These are phyloP conservation scores for Lipomyces sp. DNA, from an alignment of 805 yeast species.

Conservation along the genomic window DNA sequence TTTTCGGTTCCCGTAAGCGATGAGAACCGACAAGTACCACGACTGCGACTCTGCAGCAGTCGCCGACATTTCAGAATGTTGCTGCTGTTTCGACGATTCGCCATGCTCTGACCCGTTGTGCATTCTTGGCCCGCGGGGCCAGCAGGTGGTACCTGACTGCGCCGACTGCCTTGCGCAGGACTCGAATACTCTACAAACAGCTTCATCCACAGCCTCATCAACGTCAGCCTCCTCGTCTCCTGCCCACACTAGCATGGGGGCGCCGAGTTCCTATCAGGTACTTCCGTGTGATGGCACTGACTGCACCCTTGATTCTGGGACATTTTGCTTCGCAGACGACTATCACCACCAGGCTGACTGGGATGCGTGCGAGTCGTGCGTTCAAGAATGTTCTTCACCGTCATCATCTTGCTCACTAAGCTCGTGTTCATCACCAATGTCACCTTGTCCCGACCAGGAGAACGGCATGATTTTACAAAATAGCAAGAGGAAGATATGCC, in stretches of 20 bases:
- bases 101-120: constrained; percentile 5
- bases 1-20: too few species aligned
- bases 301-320: constrained; percentile 10
- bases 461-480: too few species aligned
- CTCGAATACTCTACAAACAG: too few species aligned
- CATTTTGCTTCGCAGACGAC: too few species aligned
- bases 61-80: too few species aligned
- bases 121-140: neutral
- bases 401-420: neutral
- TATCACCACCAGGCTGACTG: too few species aligned
- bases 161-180: neutral
- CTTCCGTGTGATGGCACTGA: constrained; percentile 5
- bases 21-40: too few species aligned
- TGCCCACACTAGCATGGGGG: neutral
- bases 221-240: neutral
- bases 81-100: constrained; percentile 15
- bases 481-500: constrained; percentile 13
- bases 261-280: neutral
- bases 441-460: too few species aligned
- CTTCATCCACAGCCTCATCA: neutral
- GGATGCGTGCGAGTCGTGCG: neutral
- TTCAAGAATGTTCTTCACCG: neutral
- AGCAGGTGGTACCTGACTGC: neutral
- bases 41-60: too few species aligned
- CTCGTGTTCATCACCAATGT: too few species aligned